Evolutionary conservation across 805 yeast genomes (phyloP).

Genomic region (Isabelozyma heimii): DNA sequence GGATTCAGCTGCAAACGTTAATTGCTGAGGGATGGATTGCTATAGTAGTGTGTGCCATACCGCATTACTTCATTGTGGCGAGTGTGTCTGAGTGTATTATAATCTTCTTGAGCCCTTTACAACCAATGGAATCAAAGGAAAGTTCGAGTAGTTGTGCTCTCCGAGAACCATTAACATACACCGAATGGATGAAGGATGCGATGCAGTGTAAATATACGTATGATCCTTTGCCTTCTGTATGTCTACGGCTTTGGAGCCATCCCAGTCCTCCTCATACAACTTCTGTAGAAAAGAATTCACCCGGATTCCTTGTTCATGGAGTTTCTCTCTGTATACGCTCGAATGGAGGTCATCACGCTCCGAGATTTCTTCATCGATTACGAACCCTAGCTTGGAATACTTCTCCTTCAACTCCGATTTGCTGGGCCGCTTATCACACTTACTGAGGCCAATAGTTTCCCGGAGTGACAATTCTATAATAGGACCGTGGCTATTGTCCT

Average conservation of each 20-base stretch:
- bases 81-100: neutral
- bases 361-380: slow-evolving; percentile 39
- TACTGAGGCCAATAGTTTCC: slow-evolving; percentile 59
- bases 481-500: slow-evolving; percentile 29
- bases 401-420: slow-evolving; percentile 33
- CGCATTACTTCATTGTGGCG: neutral
- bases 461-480: slow-evolving; percentile 39
- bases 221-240: slow-evolving; percentile 5
- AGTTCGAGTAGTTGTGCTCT: slow-evolving; percentile 31
- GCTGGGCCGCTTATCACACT: slow-evolving; percentile 57
- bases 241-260: slow-evolving; percentile 2
- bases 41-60: neutral
- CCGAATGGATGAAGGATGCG: slow-evolving; percentile 53
- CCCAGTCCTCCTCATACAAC: slow-evolving; percentile 17
- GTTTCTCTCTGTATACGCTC: slow-evolving; percentile 42
- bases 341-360: slow-evolving; percentile 51
- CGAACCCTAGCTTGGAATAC: slow-evolving; percentile 33
- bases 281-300: slow-evolving; percentile 43
- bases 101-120: slow-evolving; percentile 36
- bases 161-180: slow-evolving; percentile 41
- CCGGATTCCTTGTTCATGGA: slow-evolving; percentile 49
- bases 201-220: slow-evolving; percentile 40
- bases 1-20: no score
- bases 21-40: neutral
- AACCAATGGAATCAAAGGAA: slow-evolving; percentile 60